phyloP scores from a whole-genome alignment of 1,284 basidiomycete genomes.

The Papiliotrema laurentii region DNA sequence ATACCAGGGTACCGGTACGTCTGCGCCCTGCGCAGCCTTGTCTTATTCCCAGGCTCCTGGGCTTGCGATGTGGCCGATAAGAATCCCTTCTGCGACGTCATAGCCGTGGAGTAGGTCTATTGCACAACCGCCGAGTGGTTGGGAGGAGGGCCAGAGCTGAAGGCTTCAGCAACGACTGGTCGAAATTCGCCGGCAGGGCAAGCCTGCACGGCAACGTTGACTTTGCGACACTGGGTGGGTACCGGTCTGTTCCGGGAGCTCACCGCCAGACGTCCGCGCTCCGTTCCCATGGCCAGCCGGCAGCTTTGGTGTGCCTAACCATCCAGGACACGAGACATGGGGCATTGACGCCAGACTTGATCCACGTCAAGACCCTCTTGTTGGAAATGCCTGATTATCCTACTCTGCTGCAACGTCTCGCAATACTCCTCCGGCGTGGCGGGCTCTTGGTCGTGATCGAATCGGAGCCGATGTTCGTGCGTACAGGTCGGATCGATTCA shows the following conservation, averaged over 20 bases:
- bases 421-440: conserved; percentile 29
- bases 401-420: conserved; percentile 31
- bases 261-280: conserved; percentile 21
- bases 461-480: conserved; percentile 33
- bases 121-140: too few species aligned
- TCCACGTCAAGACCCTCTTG: conserved; percentile 40
- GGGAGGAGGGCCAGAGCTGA: not conserved
- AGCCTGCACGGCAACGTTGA: conserved; percentile 37
- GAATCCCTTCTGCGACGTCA: conserved; percentile 33
- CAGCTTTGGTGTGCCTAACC: conserved; percentile 22
- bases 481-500: conserved; percentile 8
- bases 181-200: conserved; percentile 5
- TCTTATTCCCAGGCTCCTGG: conserved; percentile 25
- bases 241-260: not conserved
- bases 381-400: conserved; percentile 33
- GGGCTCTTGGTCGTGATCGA: conserved; percentile 43
- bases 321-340: not conserved
- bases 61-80: conserved; percentile 22
- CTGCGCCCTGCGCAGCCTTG: not conserved
- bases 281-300: conserved; percentile 26
- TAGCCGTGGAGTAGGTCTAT: conserved; percentile 34
- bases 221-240: conserved; percentile 31
- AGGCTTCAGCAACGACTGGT: conserved; percentile 34
- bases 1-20: conserved; percentile 28
- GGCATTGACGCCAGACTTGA: conserved; percentile 30